Base-by-base conservation (phyloP, 164 flowering plant species). In the Tetracentron sinense region DNA sequence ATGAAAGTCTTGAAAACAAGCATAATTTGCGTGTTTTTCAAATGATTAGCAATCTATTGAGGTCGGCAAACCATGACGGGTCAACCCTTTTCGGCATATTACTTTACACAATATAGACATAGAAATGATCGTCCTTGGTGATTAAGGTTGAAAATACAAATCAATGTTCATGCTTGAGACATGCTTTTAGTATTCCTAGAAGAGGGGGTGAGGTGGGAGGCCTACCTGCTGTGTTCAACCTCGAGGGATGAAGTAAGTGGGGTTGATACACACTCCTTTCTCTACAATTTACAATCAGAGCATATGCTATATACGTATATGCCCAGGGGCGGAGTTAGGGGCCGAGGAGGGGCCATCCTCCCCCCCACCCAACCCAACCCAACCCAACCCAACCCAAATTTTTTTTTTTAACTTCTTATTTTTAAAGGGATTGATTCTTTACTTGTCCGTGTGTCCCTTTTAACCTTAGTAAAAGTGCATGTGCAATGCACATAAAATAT, bases 161-260 rank as follows among this genome's bases (percentile, higher is more conserved):
- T 69, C 66, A 90, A 23, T 79, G 80, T 64, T 88, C 97, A 71
- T 84, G 83, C 81, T 89, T 87, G 62, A 84, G 78, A 5, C 91
- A 88, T 15, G 88, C 83, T 73, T 93, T 90, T 44, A 90, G 54
- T 63, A 90, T 90, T 61, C 96, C 97, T 7, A 96, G 95, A 53
- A 86, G 70, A 15, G 94, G 87, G 2, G 97, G 92, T 16, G 90
- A 88, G 22, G 83, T 60, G 33, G 87, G 81, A 56, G 77, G 79
- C 81, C 82, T 77, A 63, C 73, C 75, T 12, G 73, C 53, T n/a
- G 75, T 58, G 64, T 52, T 81, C 25, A 86, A 63, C 66, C 63
- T 53, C 30, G 75, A 63, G 16, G 87, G 78, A 61, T 64, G 80
- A 14, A 80, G 63, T 42, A 77, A 33, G 33, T 76, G 81, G 21